Evolutionary conservation across 768 basidiomycete species (phyloP).

Genomic region (Russula griseocarnosa): DNA sequence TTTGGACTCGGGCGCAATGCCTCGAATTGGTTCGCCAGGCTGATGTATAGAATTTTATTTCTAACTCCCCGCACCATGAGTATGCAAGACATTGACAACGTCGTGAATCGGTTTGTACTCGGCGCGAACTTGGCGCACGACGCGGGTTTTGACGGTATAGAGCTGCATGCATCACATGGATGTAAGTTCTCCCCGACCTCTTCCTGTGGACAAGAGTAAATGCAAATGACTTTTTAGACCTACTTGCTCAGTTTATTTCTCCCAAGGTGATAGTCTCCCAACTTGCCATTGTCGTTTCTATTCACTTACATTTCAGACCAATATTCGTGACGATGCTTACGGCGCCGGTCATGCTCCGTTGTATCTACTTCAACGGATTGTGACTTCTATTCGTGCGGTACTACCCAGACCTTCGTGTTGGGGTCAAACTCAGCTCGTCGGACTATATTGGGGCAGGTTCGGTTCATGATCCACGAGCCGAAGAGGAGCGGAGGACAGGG

Average conservation of each 20-base stretch:
- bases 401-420: constrained; percentile 59
- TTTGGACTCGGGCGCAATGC: constrained; percentile 43
- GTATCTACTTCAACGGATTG: constrained; percentile 54
- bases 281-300: neutral
- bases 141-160: constrained; percentile 81
- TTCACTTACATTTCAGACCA: constrained; percentile 38
- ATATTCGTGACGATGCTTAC: constrained; percentile 59
- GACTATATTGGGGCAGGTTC: constrained; percentile 53
- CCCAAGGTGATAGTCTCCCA: constrained; percentile 47
- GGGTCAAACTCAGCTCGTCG: constrained; percentile 75
- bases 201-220: neutral
- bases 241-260: constrained; percentile 75
- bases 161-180: constrained; percentile 83
- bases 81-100: constrained; percentile 52
- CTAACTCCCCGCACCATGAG: constrained; percentile 62
- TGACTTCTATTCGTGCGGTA: constrained; percentile 49
- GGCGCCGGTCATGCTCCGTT: constrained; percentile 46
- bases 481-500: constrained; percentile 41
- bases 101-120: constrained; percentile 58
- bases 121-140: constrained; percentile 61
- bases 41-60: constrained; percentile 51
- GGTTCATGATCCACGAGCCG: constrained; percentile 24
- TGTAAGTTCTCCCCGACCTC: constrained; percentile 48
- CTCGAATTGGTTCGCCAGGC: constrained; percentile 34
- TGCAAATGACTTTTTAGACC: constrained; percentile 43